phyloP scores from a whole-genome alignment of 2,329 filamentous ascomycete genomes.

The Tympanopsis confertula region DNA sequence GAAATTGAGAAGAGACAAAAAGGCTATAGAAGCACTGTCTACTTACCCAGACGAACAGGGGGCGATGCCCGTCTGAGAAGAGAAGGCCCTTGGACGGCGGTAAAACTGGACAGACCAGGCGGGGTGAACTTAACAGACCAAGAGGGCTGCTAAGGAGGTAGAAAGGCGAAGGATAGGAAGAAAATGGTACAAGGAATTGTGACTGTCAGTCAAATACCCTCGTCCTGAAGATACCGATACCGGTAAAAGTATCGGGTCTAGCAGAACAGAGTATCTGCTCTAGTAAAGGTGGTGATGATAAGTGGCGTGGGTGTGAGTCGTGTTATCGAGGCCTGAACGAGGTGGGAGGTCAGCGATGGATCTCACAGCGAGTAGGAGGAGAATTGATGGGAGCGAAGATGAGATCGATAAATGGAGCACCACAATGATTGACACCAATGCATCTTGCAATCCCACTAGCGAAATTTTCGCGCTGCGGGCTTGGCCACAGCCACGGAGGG shows the following conservation, averaged over 20 bases:
- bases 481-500: neutral
- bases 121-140: constrained; percentile 23
- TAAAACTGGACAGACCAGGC: constrained; percentile 29
- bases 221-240: constrained; percentile 60
- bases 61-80: constrained; percentile 1
- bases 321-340: constrained; percentile 51
- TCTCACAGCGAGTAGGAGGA: constrained; percentile 1
- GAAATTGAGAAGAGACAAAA: neutral
- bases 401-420: constrained; percentile 3
- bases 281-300: constrained; percentile 15
- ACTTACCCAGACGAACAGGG: constrained; percentile 1
- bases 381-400: constrained; percentile 1
- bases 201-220: constrained; percentile 40
- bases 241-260: constrained; percentile 59
- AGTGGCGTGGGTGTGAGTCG: constrained; percentile 12
- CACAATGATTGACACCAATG: neutral
- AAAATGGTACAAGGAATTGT: constrained; percentile 59
- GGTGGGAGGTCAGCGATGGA: constrained; percentile 3
- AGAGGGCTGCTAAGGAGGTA: constrained; percentile 56
- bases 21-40: constrained; percentile 1
- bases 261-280: constrained; percentile 52
- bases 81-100: constrained; percentile 35
- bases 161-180: constrained; percentile 49
- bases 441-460: neutral
- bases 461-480: neutral